A percentile compares a stretch with the other conserved stretches of the same genome.
These are phyloP conservation scores for Stachybotrys chlorohalonatus DNA, from an alignment of 2,329 filamentous ascomycete species.

Conservation along the genomic window DNA sequence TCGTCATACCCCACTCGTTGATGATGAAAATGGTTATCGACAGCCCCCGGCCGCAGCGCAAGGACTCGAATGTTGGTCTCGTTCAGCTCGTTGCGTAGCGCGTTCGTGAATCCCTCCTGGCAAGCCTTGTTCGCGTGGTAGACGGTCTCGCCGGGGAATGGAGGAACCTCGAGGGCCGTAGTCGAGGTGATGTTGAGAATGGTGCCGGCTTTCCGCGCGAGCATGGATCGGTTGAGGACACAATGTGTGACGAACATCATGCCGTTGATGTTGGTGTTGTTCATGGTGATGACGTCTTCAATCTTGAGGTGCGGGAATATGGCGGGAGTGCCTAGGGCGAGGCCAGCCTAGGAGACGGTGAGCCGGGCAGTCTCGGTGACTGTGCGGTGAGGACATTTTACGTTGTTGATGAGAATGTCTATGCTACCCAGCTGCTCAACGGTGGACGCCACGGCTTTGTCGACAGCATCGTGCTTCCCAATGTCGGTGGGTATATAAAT, in stretches of 20 bases:
- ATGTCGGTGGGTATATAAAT: slow-evolving; percentile 16
- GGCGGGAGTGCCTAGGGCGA: slow-evolving; percentile 35
- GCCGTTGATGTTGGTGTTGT: slow-evolving; percentile 36
- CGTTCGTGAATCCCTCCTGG: slow-evolving; percentile 39
- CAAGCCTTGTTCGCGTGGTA: slow-evolving; percentile 37
- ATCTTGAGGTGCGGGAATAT: slow-evolving; percentile 31
- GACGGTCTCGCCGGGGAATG: slow-evolving; percentile 38
- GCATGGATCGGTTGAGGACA: slow-evolving; percentile 33
- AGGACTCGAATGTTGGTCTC: slow-evolving; percentile 37
- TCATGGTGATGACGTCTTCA: slow-evolving; percentile 32
- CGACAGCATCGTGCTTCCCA: slow-evolving; percentile 17
- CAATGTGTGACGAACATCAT: slow-evolving; percentile 35
- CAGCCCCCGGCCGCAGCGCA: slow-evolving; percentile 35
- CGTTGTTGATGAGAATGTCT: slow-evolving; percentile 37
- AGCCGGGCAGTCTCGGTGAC: not conserved
- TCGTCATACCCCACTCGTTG: slow-evolving; percentile 34
- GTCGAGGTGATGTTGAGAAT: slow-evolving; percentile 39
- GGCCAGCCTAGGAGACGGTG: slow-evolving; percentile 13
- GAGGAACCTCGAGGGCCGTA: slow-evolving; percentile 36
- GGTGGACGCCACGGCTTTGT: slow-evolving; percentile 17
- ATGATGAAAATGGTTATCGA: slow-evolving; percentile 37
- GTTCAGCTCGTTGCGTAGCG: slow-evolving; percentile 34
- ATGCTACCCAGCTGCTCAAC: slow-evolving; percentile 25
- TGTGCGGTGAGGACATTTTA: not conserved
- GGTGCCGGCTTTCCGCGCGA: slow-evolving; percentile 26